A percentile compares a stretch with the other conserved stretches of the same genome.
phyloP scores from a whole-genome alignment of 2,329 filamentous ascomycete genomes.

The Penicillium digitatum region DNA sequence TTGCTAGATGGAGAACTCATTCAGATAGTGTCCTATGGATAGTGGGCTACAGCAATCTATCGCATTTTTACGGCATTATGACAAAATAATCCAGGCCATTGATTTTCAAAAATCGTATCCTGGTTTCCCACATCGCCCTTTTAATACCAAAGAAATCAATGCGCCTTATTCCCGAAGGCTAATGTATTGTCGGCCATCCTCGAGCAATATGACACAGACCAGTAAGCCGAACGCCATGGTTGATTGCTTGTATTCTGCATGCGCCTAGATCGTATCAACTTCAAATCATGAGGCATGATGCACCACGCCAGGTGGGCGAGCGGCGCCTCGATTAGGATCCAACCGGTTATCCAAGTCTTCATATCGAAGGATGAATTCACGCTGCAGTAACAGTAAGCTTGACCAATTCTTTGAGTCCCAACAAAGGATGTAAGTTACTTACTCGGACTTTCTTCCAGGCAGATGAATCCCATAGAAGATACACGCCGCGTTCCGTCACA shows the following conservation, averaged over 20 bases:
- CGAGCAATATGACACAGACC: slow-evolving; percentile 26
- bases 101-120: slow-evolving; percentile 25
- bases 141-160: slow-evolving; percentile 25
- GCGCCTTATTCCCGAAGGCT: slow-evolving; percentile 23
- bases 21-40: background rate
- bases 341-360: slow-evolving; percentile 49
- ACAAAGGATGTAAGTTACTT: slow-evolving; percentile 20
- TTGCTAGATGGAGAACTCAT: background rate
- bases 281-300: slow-evolving; percentile 36
- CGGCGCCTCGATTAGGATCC: slow-evolving; percentile 37
- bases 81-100: slow-evolving; percentile 26
- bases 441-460: slow-evolving; percentile 50
- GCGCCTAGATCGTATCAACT: slow-evolving; percentile 3
- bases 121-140: slow-evolving; percentile 24
- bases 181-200: slow-evolving; percentile 25
- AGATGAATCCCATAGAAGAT: slow-evolving; percentile 49
- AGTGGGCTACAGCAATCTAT: background rate
- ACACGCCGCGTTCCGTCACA: slow-evolving; percentile 50
- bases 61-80: background rate
- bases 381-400: slow-evolving; percentile 28
- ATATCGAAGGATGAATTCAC: slow-evolving; percentile 49
- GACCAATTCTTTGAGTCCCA: background rate
- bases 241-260: slow-evolving; percentile 24
- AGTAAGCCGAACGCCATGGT: slow-evolving; percentile 34
- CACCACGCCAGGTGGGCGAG: slow-evolving; percentile 35